phyloP scores from a whole-genome alignment of 768 basidiomycete species.

The Galerina marginata region DNA sequence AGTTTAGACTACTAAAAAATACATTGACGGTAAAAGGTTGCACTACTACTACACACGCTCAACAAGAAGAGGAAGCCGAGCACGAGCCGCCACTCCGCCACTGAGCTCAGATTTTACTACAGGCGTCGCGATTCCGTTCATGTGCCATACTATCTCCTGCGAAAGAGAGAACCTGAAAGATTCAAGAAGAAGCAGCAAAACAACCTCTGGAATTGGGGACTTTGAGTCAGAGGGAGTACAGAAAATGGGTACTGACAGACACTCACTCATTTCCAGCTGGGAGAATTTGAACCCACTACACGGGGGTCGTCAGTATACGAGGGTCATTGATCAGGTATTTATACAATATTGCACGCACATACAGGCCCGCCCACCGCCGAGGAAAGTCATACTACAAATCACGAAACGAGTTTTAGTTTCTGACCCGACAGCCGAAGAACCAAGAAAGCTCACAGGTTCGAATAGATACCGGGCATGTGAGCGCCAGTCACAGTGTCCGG shows the following conservation, averaged over 20 bases:
- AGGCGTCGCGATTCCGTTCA: conserved; percentile 26
- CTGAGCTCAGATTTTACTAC: conserved; percentile 7
- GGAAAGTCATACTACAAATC: conserved; percentile 35
- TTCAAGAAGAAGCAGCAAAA: conserved; percentile 26
- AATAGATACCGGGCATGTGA: conserved; percentile 26
- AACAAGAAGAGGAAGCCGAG: conserved; percentile 25
- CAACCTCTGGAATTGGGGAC: conserved; percentile 20
- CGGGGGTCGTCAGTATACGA: too few species aligned
- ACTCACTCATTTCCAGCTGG: conserved; percentile 8
- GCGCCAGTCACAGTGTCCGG: conserved; percentile 16
- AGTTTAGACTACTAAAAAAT: neutral
- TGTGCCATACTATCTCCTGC: conserved; percentile 30
- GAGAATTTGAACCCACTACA: conserved; percentile 15
- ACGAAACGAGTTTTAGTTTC: neutral
- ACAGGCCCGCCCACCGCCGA: conserved; percentile 48
- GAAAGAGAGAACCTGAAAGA: conserved; percentile 27
- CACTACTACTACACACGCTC: conserved; percentile 11
- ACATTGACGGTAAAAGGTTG: neutral
- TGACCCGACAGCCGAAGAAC: neutral
- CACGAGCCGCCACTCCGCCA: conserved; percentile 1
- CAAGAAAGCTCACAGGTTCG: conserved; percentile 16
- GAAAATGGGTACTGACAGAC: too few species aligned
- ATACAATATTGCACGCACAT: conserved; percentile 35
- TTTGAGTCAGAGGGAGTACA: too few species aligned
- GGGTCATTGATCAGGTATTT: neutral